These are phyloP conservation scores for Candida neerlandica DNA, from an alignment of 1,139 yeast genomes.

Conservation along the genomic window DNA sequence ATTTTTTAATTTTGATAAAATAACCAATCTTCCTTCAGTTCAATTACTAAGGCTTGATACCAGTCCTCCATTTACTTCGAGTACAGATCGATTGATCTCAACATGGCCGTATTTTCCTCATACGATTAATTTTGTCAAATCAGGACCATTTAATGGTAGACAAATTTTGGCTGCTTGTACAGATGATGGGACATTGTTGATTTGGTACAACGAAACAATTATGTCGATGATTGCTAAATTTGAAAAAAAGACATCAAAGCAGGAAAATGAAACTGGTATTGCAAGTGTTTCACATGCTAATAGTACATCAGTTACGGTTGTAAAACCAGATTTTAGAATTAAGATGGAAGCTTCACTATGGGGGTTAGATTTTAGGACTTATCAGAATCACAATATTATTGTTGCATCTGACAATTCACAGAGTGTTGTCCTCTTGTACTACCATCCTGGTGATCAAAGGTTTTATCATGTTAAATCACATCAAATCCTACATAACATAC, in stretches of 20 bases:
- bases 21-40: constrained; percentile 26
- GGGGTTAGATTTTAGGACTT: constrained; percentile 56
- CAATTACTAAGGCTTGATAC: constrained; percentile 41
- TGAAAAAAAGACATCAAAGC: constrained; percentile 1
- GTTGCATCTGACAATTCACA: constrained; percentile 63
- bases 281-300: constrained; percentile 5
- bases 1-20: constrained; percentile 29
- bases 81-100: constrained; percentile 39
- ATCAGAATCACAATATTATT: constrained; percentile 37
- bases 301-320: constrained; percentile 5
- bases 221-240: constrained; percentile 20
- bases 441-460: constrained; percentile 26
- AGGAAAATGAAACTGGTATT: constrained; percentile 14
- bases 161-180: constrained; percentile 50
- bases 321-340: constrained; percentile 39
- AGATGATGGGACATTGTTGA: constrained; percentile 58
- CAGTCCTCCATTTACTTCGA: constrained; percentile 40
- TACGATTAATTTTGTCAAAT: constrained; percentile 50
- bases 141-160: constrained; percentile 26
- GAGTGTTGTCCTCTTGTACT: constrained; percentile 44
- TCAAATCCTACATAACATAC: constrained; percentile 58
- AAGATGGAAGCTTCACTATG: constrained; percentile 56
- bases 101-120: constrained; percentile 60
- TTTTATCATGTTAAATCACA: constrained; percentile 43
- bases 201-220: constrained; percentile 43